Conservation (phyloP, 305 asterid species). For the Salvia sclarea region DNA sequence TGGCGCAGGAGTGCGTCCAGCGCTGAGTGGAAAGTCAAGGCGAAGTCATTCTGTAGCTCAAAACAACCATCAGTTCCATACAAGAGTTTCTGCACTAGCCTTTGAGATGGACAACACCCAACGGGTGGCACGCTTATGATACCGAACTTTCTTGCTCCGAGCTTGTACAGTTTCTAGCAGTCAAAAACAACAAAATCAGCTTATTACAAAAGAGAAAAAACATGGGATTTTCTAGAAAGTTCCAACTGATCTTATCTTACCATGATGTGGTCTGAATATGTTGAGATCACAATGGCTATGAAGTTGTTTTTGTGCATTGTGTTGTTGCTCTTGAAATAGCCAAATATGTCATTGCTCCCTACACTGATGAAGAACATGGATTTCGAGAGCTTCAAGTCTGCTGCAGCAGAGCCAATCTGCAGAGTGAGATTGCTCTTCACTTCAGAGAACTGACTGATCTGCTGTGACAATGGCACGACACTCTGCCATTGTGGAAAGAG, state of each 20-base stretch:
- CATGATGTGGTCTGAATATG: slow-evolving; percentile 49
- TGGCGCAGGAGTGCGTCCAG: slow-evolving; percentile 40
- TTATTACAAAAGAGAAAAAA: background rate
- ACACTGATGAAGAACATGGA: slow-evolving; percentile 60
- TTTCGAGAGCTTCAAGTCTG: slow-evolving; percentile 43
- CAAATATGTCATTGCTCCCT: slow-evolving; percentile 75
- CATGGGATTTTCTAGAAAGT: background rate
- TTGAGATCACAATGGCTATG: slow-evolving; percentile 42
- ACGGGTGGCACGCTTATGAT: slow-evolving; percentile 61
- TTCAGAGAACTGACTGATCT: slow-evolving; percentile 53
- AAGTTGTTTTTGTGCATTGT: slow-evolving; percentile 37
- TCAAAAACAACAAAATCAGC: background rate
- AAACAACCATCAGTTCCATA: slow-evolving; percentile 55
- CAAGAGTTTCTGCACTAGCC: slow-evolving; percentile 44
- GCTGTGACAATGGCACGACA: slow-evolving; percentile 55
- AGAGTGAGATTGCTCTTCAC: slow-evolving; percentile 42
- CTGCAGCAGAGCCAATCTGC: slow-evolving; percentile 40
- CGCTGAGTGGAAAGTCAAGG: slow-evolving; percentile 50
- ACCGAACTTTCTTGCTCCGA: slow-evolving; percentile 72
- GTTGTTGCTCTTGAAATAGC: slow-evolving; percentile 44
- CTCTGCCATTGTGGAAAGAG: slow-evolving; percentile 33
- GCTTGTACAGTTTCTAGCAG: slow-evolving; percentile 51
- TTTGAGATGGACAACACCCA: slow-evolving; percentile 72
- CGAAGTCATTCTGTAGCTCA: slow-evolving; percentile 51
- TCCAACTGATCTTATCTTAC: slow-evolving; percentile 31